Evolutionary conservation across 768 basidiomycete genomes (phyloP).

Genomic region (Suillus brevipes): DNA sequence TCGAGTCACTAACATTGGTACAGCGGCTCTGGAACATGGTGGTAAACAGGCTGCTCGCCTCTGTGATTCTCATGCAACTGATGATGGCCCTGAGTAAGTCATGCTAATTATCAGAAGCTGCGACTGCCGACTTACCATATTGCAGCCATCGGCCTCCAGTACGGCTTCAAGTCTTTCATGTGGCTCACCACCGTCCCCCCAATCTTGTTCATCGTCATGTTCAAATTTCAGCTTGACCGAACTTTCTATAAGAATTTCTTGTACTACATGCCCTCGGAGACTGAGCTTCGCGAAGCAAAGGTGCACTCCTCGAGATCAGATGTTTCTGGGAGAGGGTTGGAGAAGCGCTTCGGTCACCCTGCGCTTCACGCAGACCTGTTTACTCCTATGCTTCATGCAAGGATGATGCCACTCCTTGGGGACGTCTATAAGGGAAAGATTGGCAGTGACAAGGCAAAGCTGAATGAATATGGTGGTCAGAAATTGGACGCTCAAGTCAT

Average conservation of each 20-base stretch:
- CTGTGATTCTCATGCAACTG: slow-evolving; percentile 82
- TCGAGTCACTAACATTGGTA: slow-evolving; percentile 9
- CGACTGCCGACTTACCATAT: slow-evolving; percentile 1
- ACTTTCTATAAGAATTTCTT: slow-evolving; percentile 68
- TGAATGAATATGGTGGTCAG: slow-evolving; percentile 79
- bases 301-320: slow-evolving; percentile 81
- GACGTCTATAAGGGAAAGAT: slow-evolving; percentile 80
- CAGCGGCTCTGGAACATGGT: slow-evolving; percentile 94
- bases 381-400: slow-evolving; percentile 84
- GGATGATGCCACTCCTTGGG: slow-evolving; percentile 75
- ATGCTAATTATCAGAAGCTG: not conserved
- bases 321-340: slow-evolving; percentile 67
- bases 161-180: slow-evolving; percentile 66
- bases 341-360: slow-evolving; percentile 94
- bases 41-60: slow-evolving; percentile 81
- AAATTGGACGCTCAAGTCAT: slow-evolving; percentile 73
- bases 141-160: slow-evolving; percentile 83
- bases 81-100: slow-evolving; percentile 83
- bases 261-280: slow-evolving; percentile 81
- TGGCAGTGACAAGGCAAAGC: slow-evolving; percentile 56
- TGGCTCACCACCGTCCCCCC: slow-evolving; percentile 90
- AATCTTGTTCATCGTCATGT: slow-evolving; percentile 70
- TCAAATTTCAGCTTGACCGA: slow-evolving; percentile 83
- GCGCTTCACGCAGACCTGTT: slow-evolving; percentile 84
- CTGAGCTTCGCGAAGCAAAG: slow-evolving; percentile 72